Evolutionary conservation across 768 basidiomycete genomes (phyloP).

Genomic region (Pleurotus sapidus): DNA sequence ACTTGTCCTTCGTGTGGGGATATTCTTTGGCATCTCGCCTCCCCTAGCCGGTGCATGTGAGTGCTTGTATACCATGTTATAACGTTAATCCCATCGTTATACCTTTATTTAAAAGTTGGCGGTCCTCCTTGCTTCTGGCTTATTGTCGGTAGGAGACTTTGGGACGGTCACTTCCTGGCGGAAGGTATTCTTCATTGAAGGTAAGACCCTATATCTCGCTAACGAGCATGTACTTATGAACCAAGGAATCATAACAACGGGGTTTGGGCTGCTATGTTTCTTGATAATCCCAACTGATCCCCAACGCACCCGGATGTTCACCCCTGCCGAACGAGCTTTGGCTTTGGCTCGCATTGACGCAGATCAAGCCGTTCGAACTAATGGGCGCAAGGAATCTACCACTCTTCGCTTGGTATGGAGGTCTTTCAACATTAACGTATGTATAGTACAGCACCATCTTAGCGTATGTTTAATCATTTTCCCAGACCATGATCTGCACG

Average conservation of each 20-base stretch:
- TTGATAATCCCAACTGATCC: slow-evolving; percentile 34
- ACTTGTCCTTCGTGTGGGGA: slow-evolving; percentile 31
- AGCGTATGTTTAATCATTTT: slow-evolving; percentile 4
- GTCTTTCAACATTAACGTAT: slow-evolving; percentile 26
- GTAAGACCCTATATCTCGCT: slow-evolving; percentile 12
- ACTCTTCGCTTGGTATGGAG: slow-evolving; percentile 23
- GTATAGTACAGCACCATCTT: slow-evolving; percentile 2
- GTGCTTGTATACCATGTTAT: slow-evolving; percentile 9
- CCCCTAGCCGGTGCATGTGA: slow-evolving; percentile 32
- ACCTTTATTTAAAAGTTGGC: slow-evolving; percentile 20
- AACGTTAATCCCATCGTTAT: neutral
- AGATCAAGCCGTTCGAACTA: slow-evolving; percentile 26
- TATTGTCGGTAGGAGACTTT: slow-evolving; percentile 26
- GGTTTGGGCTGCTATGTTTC: slow-evolving; percentile 31
- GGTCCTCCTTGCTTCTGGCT: slow-evolving; percentile 36
- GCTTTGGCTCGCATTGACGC: slow-evolving; percentile 32
- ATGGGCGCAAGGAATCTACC: slow-evolving; percentile 26
- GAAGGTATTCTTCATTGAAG: slow-evolving; percentile 44
- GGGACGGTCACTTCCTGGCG: slow-evolving; percentile 30
- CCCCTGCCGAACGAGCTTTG: slow-evolving; percentile 27
- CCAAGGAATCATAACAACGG: slow-evolving; percentile 33
- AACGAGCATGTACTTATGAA: neutral
- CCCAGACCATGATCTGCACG: slow-evolving; percentile 27
- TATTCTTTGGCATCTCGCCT: slow-evolving; percentile 32
- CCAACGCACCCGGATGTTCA: slow-evolving; percentile 28